A percentile compares a stretch with the other conserved stretches of the same genome.
These are phyloP conservation scores for Epichloe glyceriae DNA, from an alignment of 2,329 filamentous ascomycete genomes.

Conservation along the genomic window DNA sequence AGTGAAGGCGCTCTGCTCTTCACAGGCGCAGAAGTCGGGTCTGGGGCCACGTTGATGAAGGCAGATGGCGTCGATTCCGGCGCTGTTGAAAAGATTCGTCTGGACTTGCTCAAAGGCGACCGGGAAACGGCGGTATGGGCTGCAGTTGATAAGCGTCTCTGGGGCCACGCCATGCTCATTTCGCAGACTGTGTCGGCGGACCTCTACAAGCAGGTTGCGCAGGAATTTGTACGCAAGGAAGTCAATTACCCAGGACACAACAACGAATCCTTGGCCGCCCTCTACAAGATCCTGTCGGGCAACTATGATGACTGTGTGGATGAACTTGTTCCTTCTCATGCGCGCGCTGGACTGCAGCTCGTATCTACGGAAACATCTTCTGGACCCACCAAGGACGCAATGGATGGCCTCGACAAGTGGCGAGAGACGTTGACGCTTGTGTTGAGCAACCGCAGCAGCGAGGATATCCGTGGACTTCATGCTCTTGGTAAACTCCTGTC, in stretches of 20 bases:
- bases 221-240: slow-evolving; percentile 92
- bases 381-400: slow-evolving; percentile 53
- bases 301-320: slow-evolving; percentile 93
- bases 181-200: slow-evolving; percentile 65
- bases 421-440: slow-evolving; percentile 77
- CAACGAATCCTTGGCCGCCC: slow-evolving; percentile 75
- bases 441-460: slow-evolving; percentile 72
- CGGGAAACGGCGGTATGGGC: slow-evolving; percentile 87
- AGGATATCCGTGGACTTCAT: slow-evolving; percentile 65
- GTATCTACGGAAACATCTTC: slow-evolving; percentile 58
- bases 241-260: slow-evolving; percentile 70
- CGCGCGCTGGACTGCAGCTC: slow-evolving; percentile 82
- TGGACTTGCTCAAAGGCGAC: slow-evolving; percentile 63
- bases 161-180: slow-evolving; percentile 92
- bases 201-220: slow-evolving; percentile 83
- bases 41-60: slow-evolving; percentile 26
- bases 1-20: slow-evolving; percentile 10
- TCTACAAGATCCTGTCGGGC: slow-evolving; percentile 89
- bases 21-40: slow-evolving; percentile 14
- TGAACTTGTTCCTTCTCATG: slow-evolving; percentile 85
- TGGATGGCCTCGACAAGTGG: slow-evolving; percentile 88
- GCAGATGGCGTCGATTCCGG: slow-evolving; percentile 57
- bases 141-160: slow-evolving; percentile 82
- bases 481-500: slow-evolving; percentile 71
- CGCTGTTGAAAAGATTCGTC: slow-evolving; percentile 59